phyloP scores from a whole-genome alignment of 352 stramenopile species.

The Globisporangium emineosum region DNA sequence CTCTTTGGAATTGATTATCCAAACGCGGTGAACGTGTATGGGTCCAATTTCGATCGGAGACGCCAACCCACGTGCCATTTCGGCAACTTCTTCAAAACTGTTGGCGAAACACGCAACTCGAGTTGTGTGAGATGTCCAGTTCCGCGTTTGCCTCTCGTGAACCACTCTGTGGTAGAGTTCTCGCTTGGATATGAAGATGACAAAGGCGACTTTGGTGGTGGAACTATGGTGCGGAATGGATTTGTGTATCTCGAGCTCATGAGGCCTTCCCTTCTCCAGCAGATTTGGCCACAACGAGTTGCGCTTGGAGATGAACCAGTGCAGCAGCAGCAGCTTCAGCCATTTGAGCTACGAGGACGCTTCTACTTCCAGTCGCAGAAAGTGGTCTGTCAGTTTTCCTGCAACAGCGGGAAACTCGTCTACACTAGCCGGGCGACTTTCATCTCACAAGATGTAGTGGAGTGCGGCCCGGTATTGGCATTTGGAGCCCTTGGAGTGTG shows the following conservation, averaged over 20 bases:
- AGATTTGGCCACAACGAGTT: slow-evolving; percentile 5
- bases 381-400: slow-evolving; percentile 25
- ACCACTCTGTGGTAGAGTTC: slow-evolving; percentile 26
- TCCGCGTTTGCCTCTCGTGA: slow-evolving; percentile 18
- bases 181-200: slow-evolving; percentile 14
- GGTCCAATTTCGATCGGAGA: slow-evolving; percentile 22
- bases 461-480: slow-evolving; percentile 21
- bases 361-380: slow-evolving; percentile 27
- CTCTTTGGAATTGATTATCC: slow-evolving; percentile 22
- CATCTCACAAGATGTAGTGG: slow-evolving; percentile 18
- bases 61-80: slow-evolving; percentile 20
- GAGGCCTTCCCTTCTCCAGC: slow-evolving; percentile 4
- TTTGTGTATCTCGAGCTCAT: slow-evolving; percentile 14
- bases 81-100: slow-evolving; percentile 18
- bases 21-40: slow-evolving; percentile 21
- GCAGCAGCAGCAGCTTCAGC: not conserved
- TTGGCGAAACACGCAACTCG: slow-evolving; percentile 9
- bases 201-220: not conserved
- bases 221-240: not conserved
- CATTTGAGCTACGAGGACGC: slow-evolving; percentile 27
- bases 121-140: slow-evolving; percentile 28
- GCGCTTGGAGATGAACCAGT: not conserved
- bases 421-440: slow-evolving; percentile 15
- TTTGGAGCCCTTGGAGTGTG: slow-evolving; percentile 15
- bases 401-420: slow-evolving; percentile 1